Base-by-base conservation (phyloP, 192 early-diverging fungal genomes). In the Coemansia sp. region DNA sequence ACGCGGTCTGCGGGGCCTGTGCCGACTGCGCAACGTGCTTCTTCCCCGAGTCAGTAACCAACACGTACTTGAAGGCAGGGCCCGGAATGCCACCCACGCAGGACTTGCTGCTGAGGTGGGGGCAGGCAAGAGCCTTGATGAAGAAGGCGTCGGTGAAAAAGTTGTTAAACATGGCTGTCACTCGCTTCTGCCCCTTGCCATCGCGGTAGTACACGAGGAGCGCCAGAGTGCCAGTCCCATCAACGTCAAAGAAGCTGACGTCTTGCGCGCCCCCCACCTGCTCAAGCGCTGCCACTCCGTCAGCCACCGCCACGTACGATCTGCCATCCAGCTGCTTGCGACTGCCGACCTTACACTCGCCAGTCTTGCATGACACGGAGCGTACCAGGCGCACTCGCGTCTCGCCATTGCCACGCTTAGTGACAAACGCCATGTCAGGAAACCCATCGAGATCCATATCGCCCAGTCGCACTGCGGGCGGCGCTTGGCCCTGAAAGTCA, bases 81-180 rank as follows among this genome's bases (percentile, higher is more conserved):
- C 96, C 96, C 11, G 89, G 85, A 60, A 92, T 88, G 71, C 88
- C 89, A n/a, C 93, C 94, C 13, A 93, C 93, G 5, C 90, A 91
- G 62, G 88, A 74, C 45, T 87, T 89, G 59, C 88, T 89, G 42
- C 82, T 39, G 7, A 88, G 90, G 48, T 87, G 70, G 13, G 80
- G 68, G 31, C 75, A 90, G 5, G 90, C 87, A 65, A 74, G 62
- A 0, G 92, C 88, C 73, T 96, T 96, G 67, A 96, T 77, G 76
- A 98, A 98, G 65, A 96, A 96, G 12, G 94, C 96, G 75, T 98
- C 96, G 62, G 91, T 93, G 70, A 92, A 95, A 68, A 91, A 95
- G 67, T 94, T 94, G 80, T 98, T 98, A 67, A 89, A 86, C 24
- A 95, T 82, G 48, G 89, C 86, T 0, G 84, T 67, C 20, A 84